These are phyloP conservation scores for Golovinomyces cichoracearum DNA, from an alignment of 2,329 filamentous ascomycete species.

Conservation along the genomic window DNA sequence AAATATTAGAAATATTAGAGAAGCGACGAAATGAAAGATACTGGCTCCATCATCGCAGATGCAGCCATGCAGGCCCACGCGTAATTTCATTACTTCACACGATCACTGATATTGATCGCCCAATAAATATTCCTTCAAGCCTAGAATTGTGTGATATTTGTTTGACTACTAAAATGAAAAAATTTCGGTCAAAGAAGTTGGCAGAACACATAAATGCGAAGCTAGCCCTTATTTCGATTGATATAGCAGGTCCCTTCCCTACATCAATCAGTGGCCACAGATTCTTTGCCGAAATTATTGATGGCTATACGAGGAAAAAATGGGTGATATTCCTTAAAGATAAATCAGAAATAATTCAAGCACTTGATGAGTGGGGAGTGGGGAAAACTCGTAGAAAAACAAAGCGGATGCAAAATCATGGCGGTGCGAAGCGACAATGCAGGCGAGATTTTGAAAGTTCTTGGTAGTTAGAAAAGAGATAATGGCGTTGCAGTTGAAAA, in stretches of 20 bases:
- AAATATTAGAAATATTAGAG: neutral
- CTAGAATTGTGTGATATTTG: neutral
- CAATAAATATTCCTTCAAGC: neutral
- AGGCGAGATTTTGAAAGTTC: neutral
- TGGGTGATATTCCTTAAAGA: neutral
- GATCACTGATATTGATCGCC: neutral
- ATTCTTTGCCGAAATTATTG: neutral
- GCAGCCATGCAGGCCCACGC: neutral
- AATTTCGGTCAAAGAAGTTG: neutral
- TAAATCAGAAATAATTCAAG: neutral
- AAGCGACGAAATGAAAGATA: neutral
- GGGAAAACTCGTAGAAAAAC: neutral
- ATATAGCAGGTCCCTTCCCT: neutral
- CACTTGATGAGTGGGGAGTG: neutral
- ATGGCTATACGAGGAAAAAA: neutral
- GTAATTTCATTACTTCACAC: neutral
- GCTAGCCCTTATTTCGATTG: neutral
- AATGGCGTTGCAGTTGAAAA: neutral
- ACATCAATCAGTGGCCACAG: neutral
- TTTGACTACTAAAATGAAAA: neutral
- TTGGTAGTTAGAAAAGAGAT: neutral
- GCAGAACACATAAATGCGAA: neutral
- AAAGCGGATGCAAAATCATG: neutral
- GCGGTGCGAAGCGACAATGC: neutral
- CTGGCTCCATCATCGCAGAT: constrained; percentile 1